Evolutionary conservation across 2,329 filamentous ascomycete genomes (phyloP), one percentile per base, ranked within the genome.

Genomic region (Penicillium paneum): DNA sequence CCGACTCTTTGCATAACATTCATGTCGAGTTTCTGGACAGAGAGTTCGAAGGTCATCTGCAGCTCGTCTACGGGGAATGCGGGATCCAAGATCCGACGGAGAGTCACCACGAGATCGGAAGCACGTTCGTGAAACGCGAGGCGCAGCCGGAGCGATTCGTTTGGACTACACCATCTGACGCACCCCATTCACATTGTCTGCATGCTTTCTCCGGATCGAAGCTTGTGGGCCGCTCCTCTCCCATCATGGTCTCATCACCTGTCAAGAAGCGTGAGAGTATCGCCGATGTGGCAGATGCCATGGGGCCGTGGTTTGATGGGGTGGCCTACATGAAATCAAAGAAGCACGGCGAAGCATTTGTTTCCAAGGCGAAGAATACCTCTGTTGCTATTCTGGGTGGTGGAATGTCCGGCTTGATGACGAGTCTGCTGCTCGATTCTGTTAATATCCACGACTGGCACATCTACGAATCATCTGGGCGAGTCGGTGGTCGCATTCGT

Each of bases 1-100:
- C 70, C 0, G 72, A 74, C 54, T 76, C 74, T 0, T 60, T 81
- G 55, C 78, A 81, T 61, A 82, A 82, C 60, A 69, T 81, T 29
- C 74, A 80, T 40, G 66, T 82, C 19, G 70, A 66, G 5, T 80
- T 76, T 56, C 24, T 60, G 15, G 69, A 70, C 36, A 65, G 70
- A 17, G 66, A 68, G 19, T 74, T 78, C 29, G 74, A 78, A 52
- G 78, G 78, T 7, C 66, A 76, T 15, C 53, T 80, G 8, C 69
- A 70, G 2, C 59, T 80, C 24, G 71, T 79, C 7, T 78, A 80
- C 58, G 79, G 78, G 1, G 62, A 71, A 40, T 81, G 78, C 56
- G 64, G 72, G 41, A 72, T 77, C 56, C 43, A 58, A 19, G 55
- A 64, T 8, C 55, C 65, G 8, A 55, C 64, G 5, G 62, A 77